phyloP scores from a whole-genome alignment of 2,329 filamentous ascomycete species.

The Pseudogymnoascus verrucosus region DNA sequence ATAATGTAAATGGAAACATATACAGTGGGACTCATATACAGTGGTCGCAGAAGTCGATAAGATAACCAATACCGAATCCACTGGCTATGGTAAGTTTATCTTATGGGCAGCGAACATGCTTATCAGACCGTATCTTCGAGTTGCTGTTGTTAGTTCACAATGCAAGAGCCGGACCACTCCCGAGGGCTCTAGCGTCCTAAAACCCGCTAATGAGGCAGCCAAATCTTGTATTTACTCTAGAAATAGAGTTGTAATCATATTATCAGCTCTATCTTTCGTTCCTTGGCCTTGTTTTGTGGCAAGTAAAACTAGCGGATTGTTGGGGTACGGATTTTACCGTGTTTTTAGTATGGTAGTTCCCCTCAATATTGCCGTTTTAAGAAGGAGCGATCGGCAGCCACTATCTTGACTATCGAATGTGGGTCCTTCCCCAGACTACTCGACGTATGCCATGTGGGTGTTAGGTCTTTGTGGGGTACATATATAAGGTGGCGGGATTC shows the following conservation, averaged over 20 bases:
- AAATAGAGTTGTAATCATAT: not conserved
- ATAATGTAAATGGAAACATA: not conserved
- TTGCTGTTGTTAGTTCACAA: not conserved
- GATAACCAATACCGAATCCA: not conserved
- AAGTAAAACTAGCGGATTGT: not conserved
- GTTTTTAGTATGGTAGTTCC: not conserved
- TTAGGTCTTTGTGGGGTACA: not conserved
- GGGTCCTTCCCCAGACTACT: slow-evolving; percentile 4
- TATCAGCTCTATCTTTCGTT: not conserved
- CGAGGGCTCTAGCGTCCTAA: not conserved
- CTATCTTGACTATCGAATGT: not conserved
- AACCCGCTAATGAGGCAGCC: not conserved
- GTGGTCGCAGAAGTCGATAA: not conserved
- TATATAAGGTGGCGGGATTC: not conserved
- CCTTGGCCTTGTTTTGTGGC: not conserved
- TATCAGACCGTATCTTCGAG: not conserved
- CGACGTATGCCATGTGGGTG: not conserved
- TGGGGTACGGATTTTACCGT: not conserved
- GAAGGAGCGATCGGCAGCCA: not conserved
- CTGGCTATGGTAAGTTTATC: not conserved
- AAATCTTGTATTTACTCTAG: not conserved
- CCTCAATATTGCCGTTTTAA: not conserved
- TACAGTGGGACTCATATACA: not conserved
- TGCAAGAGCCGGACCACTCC: not conserved
- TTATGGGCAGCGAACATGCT: not conserved